Base-by-base conservation (phyloP, 2,329 filamentous ascomycete genomes). In the Bimuria novae-zelandiae region DNA sequence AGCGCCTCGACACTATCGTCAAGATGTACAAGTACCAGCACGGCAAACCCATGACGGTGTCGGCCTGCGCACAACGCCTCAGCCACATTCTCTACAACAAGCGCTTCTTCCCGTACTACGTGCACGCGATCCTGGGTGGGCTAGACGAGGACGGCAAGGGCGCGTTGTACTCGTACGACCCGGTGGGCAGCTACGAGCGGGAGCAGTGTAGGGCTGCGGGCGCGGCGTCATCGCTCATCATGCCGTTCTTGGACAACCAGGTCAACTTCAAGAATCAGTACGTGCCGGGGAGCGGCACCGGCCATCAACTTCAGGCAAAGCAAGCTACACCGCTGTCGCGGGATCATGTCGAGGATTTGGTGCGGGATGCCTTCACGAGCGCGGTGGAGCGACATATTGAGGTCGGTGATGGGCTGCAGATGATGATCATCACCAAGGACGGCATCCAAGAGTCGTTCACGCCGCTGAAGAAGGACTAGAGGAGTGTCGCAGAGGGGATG, bases 251-350 rank as follows among this genome's bases (percentile, higher is more conserved):
- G 70, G 94, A 99, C 77, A 99, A 99, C 76, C 95, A 99, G 79
- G 94, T 99, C 80, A 97, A 97, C 80, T 93, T 93, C 82, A 99
- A 97, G 84, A 99, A 99, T 76, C 93, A 97, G 80, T 96, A 96
- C 74, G 82, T 94, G 51, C 92, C 93, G 10, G 90, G 88, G 41
- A 93, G 89, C 66, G 92, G 91, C 52, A 83, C 84, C 55, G 93
- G 93, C 37, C 89, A 96, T 76, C 88, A 87, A 49, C 79, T 97
- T 66, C 79, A 89, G 79, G 84, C 89, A 76, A 83, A 88, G 64
- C 82, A 86, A 73, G 73, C 81, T 22, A 80, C 86, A 68, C 89
- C 90, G 46, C 78, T 97, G 69, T 81, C 87, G 23, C 82, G 85
- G 69, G 78, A 83, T 49, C 86, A 89, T 55, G 93, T 96, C 23